Evolutionary conservation across 2,329 filamentous ascomycete species (phyloP), one percentile per base, ranked within the genome.

Genomic region (Cercospora janseana): DNA sequence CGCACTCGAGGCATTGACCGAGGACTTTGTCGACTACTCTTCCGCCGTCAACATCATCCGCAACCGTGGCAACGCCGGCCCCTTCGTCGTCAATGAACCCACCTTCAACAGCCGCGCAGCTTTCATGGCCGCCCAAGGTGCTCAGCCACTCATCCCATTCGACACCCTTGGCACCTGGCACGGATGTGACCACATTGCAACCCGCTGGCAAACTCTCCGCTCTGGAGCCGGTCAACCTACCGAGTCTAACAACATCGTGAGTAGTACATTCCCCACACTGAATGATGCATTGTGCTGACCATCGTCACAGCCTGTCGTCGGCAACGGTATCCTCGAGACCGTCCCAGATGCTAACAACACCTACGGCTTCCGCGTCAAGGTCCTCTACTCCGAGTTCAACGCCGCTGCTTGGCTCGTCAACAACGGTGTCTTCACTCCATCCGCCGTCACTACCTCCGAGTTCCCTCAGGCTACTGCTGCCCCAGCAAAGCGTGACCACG

Each of bases 31-130:
- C 48, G 63, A 66, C 55, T 63, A 62, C 47, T 57, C 60, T 8
- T 61, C 60, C 38, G 60, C 61, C 13, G 63, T 64, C 54, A 64
- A 63, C 51, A 65, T 63, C 56, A 61, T 63, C 52, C 57, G 57
- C 52, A 63, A 63, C 53, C 53, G 56, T 16, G 61, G 61, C 18
- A 60, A 56, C 38, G 52, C 58, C 21, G 54, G 49, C 9, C 61
- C 61, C 4, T 58, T 58, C 41, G 52, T 51, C 16, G 59, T 63
- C 46, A 60, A 61, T 41, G 59, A 47, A 20, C 34, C 59, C 44
- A 58, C 58, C 26, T 66, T 66, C 55, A 42, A 38, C 20, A 54
- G 54, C 23, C 61, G 61, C 8, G 54, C 56, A 13, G 53, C 58
- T 10, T 66, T 66, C 57, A 60, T 64, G 50, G 57, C 55, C 12